Evolutionary conservation across 306 rosid species (phyloP).

Genomic region (Malus fusca): DNA sequence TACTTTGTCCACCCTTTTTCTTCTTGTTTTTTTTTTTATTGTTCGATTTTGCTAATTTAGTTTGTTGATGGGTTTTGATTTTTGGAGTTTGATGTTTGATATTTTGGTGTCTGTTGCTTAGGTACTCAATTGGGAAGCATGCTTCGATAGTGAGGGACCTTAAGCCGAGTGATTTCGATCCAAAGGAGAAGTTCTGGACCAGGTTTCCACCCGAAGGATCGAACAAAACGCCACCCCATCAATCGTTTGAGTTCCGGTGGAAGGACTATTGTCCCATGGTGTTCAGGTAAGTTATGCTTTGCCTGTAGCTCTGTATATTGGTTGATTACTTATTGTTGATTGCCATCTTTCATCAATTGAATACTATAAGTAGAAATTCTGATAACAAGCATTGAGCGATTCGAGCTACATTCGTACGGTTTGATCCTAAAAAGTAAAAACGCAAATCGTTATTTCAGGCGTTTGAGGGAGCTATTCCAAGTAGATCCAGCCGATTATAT

Average conservation of each 20-base stretch:
- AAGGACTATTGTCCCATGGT: conserved; percentile 97
- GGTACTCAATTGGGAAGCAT: conserved; percentile 86
- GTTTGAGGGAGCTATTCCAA: conserved; percentile 70
- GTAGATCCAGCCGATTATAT: conserved; percentile 94
- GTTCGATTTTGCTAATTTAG: background rate
- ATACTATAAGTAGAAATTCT: background rate
- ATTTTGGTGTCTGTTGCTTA: conserved; percentile 11
- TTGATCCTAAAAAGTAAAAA: background rate
- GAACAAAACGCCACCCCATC: conserved; percentile 87
- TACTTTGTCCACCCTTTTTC: background rate
- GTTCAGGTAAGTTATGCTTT: conserved; percentile 50
- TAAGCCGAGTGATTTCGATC: conserved; percentile 67
- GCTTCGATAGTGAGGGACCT: conserved; percentile 53
- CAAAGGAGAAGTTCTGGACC: conserved; percentile 91
- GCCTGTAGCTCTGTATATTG: background rate
- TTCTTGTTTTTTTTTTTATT: background rate
- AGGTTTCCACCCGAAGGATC: conserved; percentile 91
- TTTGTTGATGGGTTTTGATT: background rate
- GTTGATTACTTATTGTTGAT: background rate
- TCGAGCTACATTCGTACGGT: background rate
- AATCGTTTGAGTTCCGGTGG: conserved; percentile 82
- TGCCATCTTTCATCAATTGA: background rate
- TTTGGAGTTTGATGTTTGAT: conserved; percentile 2
- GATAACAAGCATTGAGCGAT: background rate
- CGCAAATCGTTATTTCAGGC: conserved; percentile 40